A percentile compares a stretch with the other conserved stretches of the same genome.
These are phyloP conservation scores for Apophysomyces sp. DNA, from an alignment of 371 early-diverging fungal species.

Conservation along the genomic window DNA sequence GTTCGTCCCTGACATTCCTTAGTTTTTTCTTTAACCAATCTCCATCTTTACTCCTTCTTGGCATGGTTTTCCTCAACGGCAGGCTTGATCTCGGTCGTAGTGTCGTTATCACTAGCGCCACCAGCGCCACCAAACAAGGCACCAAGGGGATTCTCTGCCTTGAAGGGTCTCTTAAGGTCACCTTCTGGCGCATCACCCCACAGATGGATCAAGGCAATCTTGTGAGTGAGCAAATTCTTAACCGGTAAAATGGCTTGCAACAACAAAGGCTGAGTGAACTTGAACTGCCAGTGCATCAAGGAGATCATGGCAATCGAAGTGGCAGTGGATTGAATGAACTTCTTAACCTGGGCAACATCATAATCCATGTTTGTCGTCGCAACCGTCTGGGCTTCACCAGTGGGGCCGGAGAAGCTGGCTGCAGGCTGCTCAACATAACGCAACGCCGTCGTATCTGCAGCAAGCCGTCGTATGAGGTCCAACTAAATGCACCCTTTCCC, in stretches of 20 bases:
- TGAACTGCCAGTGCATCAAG: constrained; percentile 86
- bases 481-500: background rate
- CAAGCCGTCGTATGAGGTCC: background rate
- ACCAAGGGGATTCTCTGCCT: constrained; percentile 72
- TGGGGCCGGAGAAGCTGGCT: constrained; percentile 35
- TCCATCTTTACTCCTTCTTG: constrained; percentile 42
- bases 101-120: constrained; percentile 31
- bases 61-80: constrained; percentile 36
- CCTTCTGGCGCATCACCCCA: constrained; percentile 82
- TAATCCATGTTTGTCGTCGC: constrained; percentile 80
- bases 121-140: constrained; percentile 49
- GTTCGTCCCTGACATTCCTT: constrained; percentile 2
- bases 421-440: constrained; percentile 61
- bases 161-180: constrained; percentile 83
- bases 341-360: constrained; percentile 77
- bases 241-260: constrained; percentile 86
- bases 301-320: constrained; percentile 73
- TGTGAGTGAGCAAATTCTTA: constrained; percentile 71
- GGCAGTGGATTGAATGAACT: constrained; percentile 67
- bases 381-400: constrained; percentile 29
- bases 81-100: constrained; percentile 35
- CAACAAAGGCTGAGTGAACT: constrained; percentile 87
- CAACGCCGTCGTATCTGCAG: constrained; percentile 62
- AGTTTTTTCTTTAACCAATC: constrained; percentile 19
- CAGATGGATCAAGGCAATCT: constrained; percentile 78